These are phyloP conservation scores for Penicillium odoratum DNA, from an alignment of 495 filamentous ascomycete genomes.

Conservation along the genomic window DNA sequence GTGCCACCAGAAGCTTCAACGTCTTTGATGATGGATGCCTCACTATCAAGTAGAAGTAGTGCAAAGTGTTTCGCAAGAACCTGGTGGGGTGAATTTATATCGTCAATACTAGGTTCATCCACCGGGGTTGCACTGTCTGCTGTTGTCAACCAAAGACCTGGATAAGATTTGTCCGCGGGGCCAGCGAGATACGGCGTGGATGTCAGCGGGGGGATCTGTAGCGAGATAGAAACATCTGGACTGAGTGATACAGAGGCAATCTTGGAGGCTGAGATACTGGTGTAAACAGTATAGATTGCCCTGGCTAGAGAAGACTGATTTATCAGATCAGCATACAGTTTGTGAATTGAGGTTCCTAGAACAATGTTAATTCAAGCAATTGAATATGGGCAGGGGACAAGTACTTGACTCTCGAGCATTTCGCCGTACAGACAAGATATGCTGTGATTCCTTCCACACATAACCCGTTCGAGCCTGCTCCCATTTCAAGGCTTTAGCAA, in stretches of 20 bases:
- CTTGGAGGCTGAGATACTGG: conserved; percentile 74
- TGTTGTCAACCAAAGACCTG: conserved; percentile 82
- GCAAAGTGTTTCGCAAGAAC: conserved; percentile 82
- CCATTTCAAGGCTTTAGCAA: conserved; percentile 85
- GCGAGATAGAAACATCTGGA: conserved; percentile 63
- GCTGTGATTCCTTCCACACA: conserved; percentile 81
- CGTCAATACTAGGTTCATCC: conserved; percentile 61
- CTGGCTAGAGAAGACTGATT: conserved; percentile 75
- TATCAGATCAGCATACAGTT: conserved; percentile 61
- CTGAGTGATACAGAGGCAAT: conserved; percentile 73
- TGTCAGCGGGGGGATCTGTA: conserved; percentile 82
- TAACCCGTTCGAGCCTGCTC: conserved; percentile 85
- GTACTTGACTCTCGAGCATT: conserved; percentile 74
- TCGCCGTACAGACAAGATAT: conserved; percentile 73
- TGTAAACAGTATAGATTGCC: conserved; percentile 78
- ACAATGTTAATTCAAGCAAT: conserved; percentile 7
- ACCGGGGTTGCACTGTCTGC: conserved; percentile 68
- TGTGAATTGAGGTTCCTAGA: conserved; percentile 39
- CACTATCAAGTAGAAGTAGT: conserved; percentile 79
- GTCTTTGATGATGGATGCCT: conserved; percentile 77
- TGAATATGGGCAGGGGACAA: conserved; percentile 11
- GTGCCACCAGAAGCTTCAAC: conserved; percentile 75
- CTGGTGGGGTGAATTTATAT: conserved; percentile 49
- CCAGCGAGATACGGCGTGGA: conserved; percentile 72
- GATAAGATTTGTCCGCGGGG: conserved; percentile 61